These are phyloP conservation scores for Stagonosporopsis cucurbitacearum DNA, from an alignment of 2,329 filamentous ascomycete genomes.

Conservation along the genomic window DNA sequence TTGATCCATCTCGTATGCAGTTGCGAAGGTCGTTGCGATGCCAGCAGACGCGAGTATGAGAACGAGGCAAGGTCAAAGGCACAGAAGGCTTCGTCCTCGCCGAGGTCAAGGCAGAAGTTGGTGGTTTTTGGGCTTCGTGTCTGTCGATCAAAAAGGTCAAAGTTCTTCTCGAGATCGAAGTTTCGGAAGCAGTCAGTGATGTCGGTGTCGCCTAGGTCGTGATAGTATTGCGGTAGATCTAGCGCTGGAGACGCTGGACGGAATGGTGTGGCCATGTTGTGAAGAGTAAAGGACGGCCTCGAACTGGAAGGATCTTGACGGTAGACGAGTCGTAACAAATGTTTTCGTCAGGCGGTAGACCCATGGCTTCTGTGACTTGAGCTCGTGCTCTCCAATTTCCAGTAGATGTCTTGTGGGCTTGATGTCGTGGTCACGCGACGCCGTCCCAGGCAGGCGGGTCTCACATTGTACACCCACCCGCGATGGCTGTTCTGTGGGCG, in stretches of 20 bases:
- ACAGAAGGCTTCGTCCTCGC: constrained; percentile 61
- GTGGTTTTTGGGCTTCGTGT: constrained; percentile 52
- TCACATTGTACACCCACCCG: constrained; percentile 21
- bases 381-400: constrained; percentile 35
- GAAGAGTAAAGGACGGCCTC: not conserved
- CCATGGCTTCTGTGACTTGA: constrained; percentile 32
- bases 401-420: constrained; percentile 25
- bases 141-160: constrained; percentile 52
- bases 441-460: constrained; percentile 32
- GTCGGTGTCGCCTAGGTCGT: constrained; percentile 41
- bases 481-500: not conserved
- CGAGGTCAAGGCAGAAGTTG: constrained; percentile 73
- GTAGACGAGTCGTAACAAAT: not conserved
- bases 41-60: constrained; percentile 50
- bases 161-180: constrained; percentile 61
- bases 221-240: constrained; percentile 45
- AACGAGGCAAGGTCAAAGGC: constrained; percentile 60
- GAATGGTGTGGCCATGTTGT: constrained; percentile 37
- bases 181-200: constrained; percentile 55
- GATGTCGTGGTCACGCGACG: constrained; percentile 39
- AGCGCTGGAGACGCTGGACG: constrained; percentile 36
- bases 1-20: constrained; percentile 76
- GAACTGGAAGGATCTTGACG: not conserved
- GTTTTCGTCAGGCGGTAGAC: not conserved
- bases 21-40: constrained; percentile 53